Evolutionary conservation across 2,329 filamentous ascomycete species (phyloP).

Genomic region (Diplodia corticola): DNA sequence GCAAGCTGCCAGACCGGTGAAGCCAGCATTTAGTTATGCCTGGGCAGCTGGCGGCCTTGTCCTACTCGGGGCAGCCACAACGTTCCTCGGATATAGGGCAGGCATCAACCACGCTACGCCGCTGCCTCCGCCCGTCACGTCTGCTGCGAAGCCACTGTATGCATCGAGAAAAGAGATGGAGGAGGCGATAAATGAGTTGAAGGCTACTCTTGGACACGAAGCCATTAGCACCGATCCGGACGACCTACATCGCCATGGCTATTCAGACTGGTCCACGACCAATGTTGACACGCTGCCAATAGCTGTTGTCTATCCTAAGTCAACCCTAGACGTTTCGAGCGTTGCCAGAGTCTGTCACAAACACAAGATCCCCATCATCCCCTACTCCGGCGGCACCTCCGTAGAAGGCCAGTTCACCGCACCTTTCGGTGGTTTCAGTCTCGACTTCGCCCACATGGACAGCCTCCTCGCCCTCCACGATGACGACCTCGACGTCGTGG

Average conservation of each 20-base stretch:
- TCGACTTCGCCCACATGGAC: constrained; percentile 89
- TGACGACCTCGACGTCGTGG: constrained; percentile 88
- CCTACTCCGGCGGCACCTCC: constrained; percentile 82
- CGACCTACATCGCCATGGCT: constrained; percentile 65
- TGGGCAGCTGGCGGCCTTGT: constrained; percentile 52
- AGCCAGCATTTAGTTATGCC: constrained; percentile 29
- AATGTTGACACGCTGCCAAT: constrained; percentile 65
- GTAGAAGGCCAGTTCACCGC: constrained; percentile 90
- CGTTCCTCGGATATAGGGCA: constrained; percentile 52
- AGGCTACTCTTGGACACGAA: constrained; percentile 56
- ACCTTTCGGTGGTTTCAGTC: constrained; percentile 80
- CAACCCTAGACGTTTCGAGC: constrained; percentile 64
- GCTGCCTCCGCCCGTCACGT: constrained; percentile 32
- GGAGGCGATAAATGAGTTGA: constrained; percentile 58
- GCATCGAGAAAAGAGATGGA: constrained; percentile 54
- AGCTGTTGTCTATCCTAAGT: constrained; percentile 64
- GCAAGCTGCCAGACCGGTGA: constrained; percentile 29
- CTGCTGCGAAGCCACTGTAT: constrained; percentile 43
- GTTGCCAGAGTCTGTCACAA: constrained; percentile 73
- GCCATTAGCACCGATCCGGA: constrained; percentile 64
- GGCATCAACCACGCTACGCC: constrained; percentile 42
- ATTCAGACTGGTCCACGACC: constrained; percentile 69
- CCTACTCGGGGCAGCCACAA: constrained; percentile 52
- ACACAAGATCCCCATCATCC: constrained; percentile 77
- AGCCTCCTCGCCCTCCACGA: constrained; percentile 75